Base-by-base conservation (phyloP, 768 basidiomycete species). In the Pulveroboletus sp. region DNA sequence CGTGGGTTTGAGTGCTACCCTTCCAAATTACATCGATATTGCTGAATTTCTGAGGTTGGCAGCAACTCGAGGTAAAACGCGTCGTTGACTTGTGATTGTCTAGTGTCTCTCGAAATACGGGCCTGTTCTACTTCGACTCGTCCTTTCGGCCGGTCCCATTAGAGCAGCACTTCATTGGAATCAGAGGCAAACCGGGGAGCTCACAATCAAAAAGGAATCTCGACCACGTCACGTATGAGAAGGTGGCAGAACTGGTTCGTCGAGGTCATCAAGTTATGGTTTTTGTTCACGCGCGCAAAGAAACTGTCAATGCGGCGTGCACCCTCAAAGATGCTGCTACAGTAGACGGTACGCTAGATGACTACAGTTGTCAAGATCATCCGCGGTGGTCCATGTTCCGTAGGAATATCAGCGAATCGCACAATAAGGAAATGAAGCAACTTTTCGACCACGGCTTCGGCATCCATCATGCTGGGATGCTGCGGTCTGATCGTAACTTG, bases 221-320 rank as follows among this genome's bases (percentile, higher is more conserved):
- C 45, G 96, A 99, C 67, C 73, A 73, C 24, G 91, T 92, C 24
- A 84, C 89, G 1, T 98, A 87, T 58, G 78, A 94, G 58, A 97
- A 95, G 70, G 93, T 98, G 17, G 79, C 86, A 4, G 86, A 89
- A 31, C 74, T 98, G 6, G 89, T 98, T 27, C 76, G 71, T n/a
- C 80, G 84, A 58, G 96, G 94, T 3, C 96, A 99, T 70, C 96
- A 98, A 67, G 93, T 96, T 53, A 98, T 99, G 94, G 94, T 99
- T 1, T 99, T 99, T 61, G 96, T 99, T 8, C 96, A 99, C 67
- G 92, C 96, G 13, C 80, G 96, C 28, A 98, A 96, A 71, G 96
- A 98, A 63, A 99, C 96, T 0, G 96, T 98, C 46, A 96, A 95
- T 64, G 81, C 89, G 1, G 94, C 94, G 0, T 72, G 83, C 60